These are phyloP conservation scores for Mucor plumbeus DNA, from an alignment of 371 early-diverging fungal genomes.

Conservation along the genomic window DNA sequence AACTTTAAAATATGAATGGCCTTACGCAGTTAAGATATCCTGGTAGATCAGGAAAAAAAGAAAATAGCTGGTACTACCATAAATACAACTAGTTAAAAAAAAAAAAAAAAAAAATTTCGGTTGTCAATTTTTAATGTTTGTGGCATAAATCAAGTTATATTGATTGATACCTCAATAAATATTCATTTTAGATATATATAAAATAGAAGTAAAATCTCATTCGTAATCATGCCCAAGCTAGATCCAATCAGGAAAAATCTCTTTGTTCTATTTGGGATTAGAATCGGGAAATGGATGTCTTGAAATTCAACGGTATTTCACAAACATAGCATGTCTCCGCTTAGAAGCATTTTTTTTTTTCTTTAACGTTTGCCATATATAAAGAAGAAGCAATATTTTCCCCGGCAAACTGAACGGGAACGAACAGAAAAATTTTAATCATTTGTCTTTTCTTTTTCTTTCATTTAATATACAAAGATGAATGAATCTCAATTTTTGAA, in stretches of 20 bases:
- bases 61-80: not conserved
- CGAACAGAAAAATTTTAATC: not conserved
- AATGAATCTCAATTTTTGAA: not conserved
- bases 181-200: not conserved
- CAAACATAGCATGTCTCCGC: not conserved
- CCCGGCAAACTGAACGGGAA: not conserved
- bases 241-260: not conserved
- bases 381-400: not conserved
- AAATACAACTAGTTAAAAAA: not conserved
- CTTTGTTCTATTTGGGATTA: not conserved
- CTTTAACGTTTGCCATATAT: not conserved
- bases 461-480: not conserved
- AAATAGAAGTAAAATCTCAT: no score
- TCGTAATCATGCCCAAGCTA: not conserved
- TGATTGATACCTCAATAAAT: not conserved
- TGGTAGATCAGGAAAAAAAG: not conserved
- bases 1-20: not conserved
- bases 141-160: not conserved
- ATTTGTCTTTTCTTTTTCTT: not conserved
- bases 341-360: constrained; percentile 2
- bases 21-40: not conserved
- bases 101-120: no score
- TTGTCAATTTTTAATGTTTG: not conserved
- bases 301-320: no score
- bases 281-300: not conserved